Percentiles rank a stretch among this genome's conserved stretches.
Evolutionary conservation across 345 rosid species (phyloP).

Genomic region (Bruguiera sexangula): DNA sequence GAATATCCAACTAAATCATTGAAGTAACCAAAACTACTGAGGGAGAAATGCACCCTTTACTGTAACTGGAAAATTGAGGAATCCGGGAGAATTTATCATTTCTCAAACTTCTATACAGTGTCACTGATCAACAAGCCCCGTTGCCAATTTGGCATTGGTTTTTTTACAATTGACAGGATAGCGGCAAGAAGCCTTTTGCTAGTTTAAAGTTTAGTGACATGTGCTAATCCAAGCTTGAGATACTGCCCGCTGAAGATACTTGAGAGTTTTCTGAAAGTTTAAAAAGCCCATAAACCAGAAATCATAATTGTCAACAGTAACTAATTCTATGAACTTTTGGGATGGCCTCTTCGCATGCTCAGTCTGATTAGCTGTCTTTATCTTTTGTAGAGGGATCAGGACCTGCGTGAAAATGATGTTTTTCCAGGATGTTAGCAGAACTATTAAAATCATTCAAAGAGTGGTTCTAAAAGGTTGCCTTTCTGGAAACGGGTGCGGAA

Average conservation of each 20-base stretch:
- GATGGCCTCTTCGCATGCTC: conserved; percentile 61
- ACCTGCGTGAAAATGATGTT: conserved; percentile 28
- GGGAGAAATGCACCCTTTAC: too few relatives aligned
- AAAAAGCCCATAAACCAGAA: conserved; percentile 95
- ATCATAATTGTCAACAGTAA: conserved; percentile 63
- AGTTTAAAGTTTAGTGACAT: conserved; percentile 24
- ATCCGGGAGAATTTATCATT: background rate
- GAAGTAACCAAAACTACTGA: too few relatives aligned
- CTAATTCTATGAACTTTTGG: conserved; percentile 62
- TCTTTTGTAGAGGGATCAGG: conserved; percentile 52
- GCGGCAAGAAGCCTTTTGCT: conserved; percentile 8
- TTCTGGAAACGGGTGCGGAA: background rate
- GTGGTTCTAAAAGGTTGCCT: background rate
- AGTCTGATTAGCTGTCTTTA: conserved; percentile 50
- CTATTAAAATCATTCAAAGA: background rate
- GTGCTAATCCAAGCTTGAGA: conserved; percentile 26
- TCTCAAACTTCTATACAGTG: background rate
- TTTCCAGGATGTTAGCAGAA: background rate
- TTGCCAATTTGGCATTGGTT: background rate
- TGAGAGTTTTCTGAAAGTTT: conserved; percentile 64
- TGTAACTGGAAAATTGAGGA: background rate
- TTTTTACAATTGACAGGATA: conserved; percentile 17
- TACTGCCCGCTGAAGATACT: conserved; percentile 48
- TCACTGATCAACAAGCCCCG: conserved; percentile 6
- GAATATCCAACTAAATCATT: too few relatives aligned